Base-by-base conservation (phyloP, 1,284 basidiomycete species). In the Ustilago curta region DNA sequence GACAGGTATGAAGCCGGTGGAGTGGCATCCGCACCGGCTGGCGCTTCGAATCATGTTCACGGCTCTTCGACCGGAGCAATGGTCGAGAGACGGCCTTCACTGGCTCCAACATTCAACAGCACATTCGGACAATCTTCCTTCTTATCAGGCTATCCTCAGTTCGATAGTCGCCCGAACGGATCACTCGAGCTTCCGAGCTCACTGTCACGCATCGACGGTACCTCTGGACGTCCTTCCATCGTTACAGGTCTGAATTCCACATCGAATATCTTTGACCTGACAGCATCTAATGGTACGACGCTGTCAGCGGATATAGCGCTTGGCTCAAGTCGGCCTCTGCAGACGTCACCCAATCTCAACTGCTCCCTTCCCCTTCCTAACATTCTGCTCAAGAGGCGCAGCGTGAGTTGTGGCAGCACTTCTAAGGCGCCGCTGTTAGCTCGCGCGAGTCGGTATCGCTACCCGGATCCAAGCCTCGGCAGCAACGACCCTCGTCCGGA, bases 401-500 rank as follows among this genome's bases (percentile, higher is more conserved):
- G 18, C 2, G 18, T 23, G 8, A n/a, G 14, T 18, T 14, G 8
- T 3, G 19, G n/a, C 19, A 2, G 16, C 7, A 8, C 32, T 1
- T 23, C 25, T 1, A 43, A 43, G 7, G 11, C 42, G 3, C 3
- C 67, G n/a, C 53, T 70, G 2, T 4, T 49, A 1, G 8, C 43
- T 8, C 56, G 70, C 6, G 4, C 59, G 0, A 72, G 70, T 56
- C 63, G 35, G 21, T 72, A 67, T n/a, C 63, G 64, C n/a, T 45
- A 56, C 27, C 70, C 70, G 3, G 59, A 63, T 21, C 18, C 42
- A 2, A 27, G 19, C 9, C 37, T 72, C 0, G 70, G 70, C 3
- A 61, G 55, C 49, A 59, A 58, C 32, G 70, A 72, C 32, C 70
- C 70, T 0, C 63, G 70, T 6, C 59, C 67, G 1, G 64, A 72